Base-by-base conservation (phyloP, 768 basidiomycete genomes). In the Lentinula edodes region DNA sequence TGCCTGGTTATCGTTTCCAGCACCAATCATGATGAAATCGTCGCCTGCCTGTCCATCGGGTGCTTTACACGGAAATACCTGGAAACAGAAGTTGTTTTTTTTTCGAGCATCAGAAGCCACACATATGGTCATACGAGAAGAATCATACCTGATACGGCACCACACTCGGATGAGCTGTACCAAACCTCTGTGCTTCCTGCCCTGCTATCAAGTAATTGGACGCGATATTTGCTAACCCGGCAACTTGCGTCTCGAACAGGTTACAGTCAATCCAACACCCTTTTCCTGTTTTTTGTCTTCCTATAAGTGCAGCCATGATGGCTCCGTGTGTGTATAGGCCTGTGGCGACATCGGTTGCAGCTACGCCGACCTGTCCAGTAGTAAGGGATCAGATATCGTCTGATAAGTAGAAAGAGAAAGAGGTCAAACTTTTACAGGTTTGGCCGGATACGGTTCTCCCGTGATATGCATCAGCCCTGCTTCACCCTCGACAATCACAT, bases 381-480 rank as follows among this genome's bases (percentile, higher is more conserved):
- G 95, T 95, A 15, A 86, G 83, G 9, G 93, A 28, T 23, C 23
- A 87, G 67, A 89, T 87, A 8, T 88, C 52, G 80, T 74, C 96
- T 95, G 54, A 39, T 8, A 20, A 20, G 3, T 2, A 23, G 23
- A 43, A 18, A 43, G 38, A 13, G 0, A 6, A 12, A 15, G 23
- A 15, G 18, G 39, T 12, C 41, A 16, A 15, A 56, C 55, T 12
- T 56, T 56, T 15, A 56, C 55, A 28, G 55, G 55, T 42, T 18
- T 41, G n/a, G 39, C 55, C 5, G 55, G 55, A 43, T 56, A 43
- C 9, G 55, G 55, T 32, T 56, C 55, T 42, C 77, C 86, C 63
- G 46, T 92, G 89, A 95, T 95, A 72, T 95, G 92, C 93, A 95
- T 95, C 55, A 96, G 75, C 9, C 95, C 96, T 38, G 95, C 93